Evolutionary conservation across 495 filamentous ascomycete species (phyloP).

Genomic region (Hypoxylon trugodes): DNA sequence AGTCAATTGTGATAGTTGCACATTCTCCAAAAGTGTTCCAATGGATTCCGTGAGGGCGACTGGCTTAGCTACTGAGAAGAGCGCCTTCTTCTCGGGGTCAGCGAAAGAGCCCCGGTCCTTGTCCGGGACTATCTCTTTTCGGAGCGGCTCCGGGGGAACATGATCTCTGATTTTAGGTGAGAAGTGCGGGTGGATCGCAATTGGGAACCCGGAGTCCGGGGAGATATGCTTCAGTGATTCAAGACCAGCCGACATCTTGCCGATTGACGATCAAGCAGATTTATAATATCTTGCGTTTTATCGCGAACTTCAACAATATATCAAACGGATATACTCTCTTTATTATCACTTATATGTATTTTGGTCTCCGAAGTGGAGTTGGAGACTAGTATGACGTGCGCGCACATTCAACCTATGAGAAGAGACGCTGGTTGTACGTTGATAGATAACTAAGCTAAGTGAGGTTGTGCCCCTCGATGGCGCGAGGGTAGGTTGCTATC

Average conservation of each 20-base stretch:
- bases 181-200: conserved; percentile 67
- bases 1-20: conserved; percentile 57
- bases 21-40: conserved; percentile 56
- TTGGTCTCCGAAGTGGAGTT: conserved; percentile 9
- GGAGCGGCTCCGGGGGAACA: conserved; percentile 55
- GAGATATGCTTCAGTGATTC: conserved; percentile 49
- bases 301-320: background rate
- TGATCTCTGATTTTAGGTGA: conserved; percentile 64
- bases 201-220: conserved; percentile 49
- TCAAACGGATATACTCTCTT: background rate
- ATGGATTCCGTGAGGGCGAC: conserved; percentile 62
- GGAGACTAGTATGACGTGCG: conserved; percentile 38
- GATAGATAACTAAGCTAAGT: conserved; percentile 25
- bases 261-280: background rate
- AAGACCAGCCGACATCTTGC: conserved; percentile 42
- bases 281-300: background rate
- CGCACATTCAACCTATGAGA: conserved; percentile 21
- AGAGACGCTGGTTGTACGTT: background rate
- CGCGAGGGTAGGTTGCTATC: conserved; percentile 18
- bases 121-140: conserved; percentile 51
- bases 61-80: conserved; percentile 55
- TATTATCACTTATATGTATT: conserved; percentile 14
- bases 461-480: conserved; percentile 31
- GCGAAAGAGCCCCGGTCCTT: conserved; percentile 61
- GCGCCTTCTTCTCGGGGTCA: conserved; percentile 59